Evolutionary conservation across 2,329 filamentous ascomycete genomes (phyloP).

Genomic region (Lojkania enalia): DNA sequence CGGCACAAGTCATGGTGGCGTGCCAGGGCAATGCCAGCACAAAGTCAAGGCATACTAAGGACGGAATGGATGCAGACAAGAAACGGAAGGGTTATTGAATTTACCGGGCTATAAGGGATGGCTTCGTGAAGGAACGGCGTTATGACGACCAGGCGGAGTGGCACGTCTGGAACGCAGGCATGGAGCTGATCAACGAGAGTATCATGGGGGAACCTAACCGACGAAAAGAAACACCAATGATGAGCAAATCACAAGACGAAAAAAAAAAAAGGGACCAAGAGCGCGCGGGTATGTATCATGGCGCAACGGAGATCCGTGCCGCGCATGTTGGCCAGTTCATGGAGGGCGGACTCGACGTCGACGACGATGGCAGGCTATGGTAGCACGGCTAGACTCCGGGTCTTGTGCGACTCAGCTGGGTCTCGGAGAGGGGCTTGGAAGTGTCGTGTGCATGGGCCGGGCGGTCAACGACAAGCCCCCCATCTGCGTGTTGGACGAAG

Average conservation of each 20-base stretch:
- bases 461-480: conserved; percentile 40
- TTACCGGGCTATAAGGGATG: conserved; percentile 36
- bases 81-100: conserved; percentile 37
- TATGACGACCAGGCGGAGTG: conserved; percentile 42
- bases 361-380: conserved; percentile 33
- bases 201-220: conserved; percentile 34
- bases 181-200: conserved; percentile 36
- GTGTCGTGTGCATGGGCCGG: conserved; percentile 38
- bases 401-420: conserved; percentile 41
- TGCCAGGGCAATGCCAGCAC: conserved; percentile 34
- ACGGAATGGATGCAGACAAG: conserved; percentile 39
- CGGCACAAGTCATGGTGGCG: conserved; percentile 39
- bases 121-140: conserved; percentile 40
- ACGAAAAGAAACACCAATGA: conserved; percentile 39
- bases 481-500: conserved; percentile 28
- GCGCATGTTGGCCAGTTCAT: conserved; percentile 34
- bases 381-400: conserved; percentile 36
- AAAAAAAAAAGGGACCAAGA: conserved; percentile 20
- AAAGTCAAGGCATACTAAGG: conserved; percentile 32
- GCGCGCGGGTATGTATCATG: conserved; percentile 47
- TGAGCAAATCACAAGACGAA: conserved; percentile 40
- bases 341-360: conserved; percentile 24
- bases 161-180: conserved; percentile 44
- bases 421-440: conserved; percentile 23
- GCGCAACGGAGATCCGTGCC: conserved; percentile 47